Percentiles rank a stretch among this genome's conserved stretches.
phyloP scores from a whole-genome alignment of 2,329 filamentous ascomycete species.

The Cercospora berteroae region DNA sequence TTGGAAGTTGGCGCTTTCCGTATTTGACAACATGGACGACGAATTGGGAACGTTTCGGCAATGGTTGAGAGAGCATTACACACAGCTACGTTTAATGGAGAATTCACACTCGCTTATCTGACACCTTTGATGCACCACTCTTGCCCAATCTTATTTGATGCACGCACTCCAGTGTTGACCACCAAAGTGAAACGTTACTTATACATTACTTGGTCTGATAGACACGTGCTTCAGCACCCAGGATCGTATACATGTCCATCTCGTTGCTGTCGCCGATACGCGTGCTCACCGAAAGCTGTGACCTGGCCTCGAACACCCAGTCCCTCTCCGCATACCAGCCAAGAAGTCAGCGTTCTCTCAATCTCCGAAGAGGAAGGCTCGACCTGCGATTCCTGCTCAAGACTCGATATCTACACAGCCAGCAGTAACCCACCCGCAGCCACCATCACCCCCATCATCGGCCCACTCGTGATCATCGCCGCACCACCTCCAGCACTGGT shows the following conservation, averaged over 20 bases:
- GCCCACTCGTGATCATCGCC: background rate
- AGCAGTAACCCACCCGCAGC: background rate
- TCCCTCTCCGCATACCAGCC: background rate
- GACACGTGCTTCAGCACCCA: background rate
- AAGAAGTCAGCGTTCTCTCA: background rate
- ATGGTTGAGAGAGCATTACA: conserved; percentile 2
- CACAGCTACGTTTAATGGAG: conserved; percentile 8
- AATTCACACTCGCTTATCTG: conserved; percentile 12
- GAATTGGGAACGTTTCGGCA: background rate
- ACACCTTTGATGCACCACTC: background rate
- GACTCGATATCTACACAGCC: background rate
- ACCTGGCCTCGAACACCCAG: background rate
- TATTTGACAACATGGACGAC: background rate
- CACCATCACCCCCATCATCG: background rate
- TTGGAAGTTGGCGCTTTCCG: background rate
- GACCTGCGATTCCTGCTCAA: background rate
- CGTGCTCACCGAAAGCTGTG: background rate
- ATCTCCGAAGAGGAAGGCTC: background rate
- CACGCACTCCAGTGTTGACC: background rate
- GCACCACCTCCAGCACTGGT: background rate
- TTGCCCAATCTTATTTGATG: background rate
- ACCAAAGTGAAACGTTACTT: background rate
- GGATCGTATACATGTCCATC: background rate
- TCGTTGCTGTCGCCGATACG: background rate
- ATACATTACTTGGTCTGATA: background rate